Conservation (phyloP, 352 stramenopile genomes). For the Phytopythium sindhum region DNA sequence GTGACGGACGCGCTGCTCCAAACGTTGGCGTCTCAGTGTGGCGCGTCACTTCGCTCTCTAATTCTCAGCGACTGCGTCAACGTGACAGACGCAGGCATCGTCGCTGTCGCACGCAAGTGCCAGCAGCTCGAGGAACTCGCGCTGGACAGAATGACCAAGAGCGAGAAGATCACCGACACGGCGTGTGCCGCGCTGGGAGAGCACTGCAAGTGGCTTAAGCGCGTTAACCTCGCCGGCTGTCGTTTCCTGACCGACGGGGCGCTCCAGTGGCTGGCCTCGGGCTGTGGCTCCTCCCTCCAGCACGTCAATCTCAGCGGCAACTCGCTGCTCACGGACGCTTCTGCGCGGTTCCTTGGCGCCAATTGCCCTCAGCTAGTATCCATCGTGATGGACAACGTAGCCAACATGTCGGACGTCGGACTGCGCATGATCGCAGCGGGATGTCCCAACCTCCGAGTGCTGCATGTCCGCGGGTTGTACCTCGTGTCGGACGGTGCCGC, state of each 20-base stretch:
- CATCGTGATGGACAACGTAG: conserved; percentile 58
- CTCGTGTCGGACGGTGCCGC: conserved; percentile 92
- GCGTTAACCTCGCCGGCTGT: conserved; percentile 81
- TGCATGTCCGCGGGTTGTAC: conserved; percentile 82
- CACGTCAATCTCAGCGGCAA: conserved; percentile 80
- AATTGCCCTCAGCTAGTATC: conserved; percentile 29
- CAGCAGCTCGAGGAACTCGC: conserved; percentile 65
- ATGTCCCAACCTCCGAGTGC: conserved; percentile 69
- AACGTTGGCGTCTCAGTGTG: conserved; percentile 69
- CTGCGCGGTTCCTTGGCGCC: conserved; percentile 44
- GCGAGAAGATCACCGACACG: conserved; percentile 86
- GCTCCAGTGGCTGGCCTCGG: conserved; percentile 83
- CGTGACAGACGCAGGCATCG: conserved; percentile 84
- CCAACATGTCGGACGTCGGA: conserved; percentile 79
- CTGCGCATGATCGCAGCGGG: conserved; percentile 81
- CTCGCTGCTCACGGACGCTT: conserved; percentile 82
- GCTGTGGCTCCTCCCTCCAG: conserved; percentile 63
- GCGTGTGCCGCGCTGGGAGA: conserved; percentile 75
- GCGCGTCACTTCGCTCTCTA: conserved; percentile 46
- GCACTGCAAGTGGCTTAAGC: conserved; percentile 41
- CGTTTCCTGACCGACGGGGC: conserved; percentile 89
- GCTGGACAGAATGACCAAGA: conserved; percentile 46
- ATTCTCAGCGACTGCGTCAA: conserved; percentile 74
- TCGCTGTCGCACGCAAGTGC: conserved; percentile 79
- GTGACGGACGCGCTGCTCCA: conserved; percentile 85